These are phyloP conservation scores for Zoysia matrella DNA, from an alignment of 202 grass and related monocot species.

Conservation along the genomic window DNA sequence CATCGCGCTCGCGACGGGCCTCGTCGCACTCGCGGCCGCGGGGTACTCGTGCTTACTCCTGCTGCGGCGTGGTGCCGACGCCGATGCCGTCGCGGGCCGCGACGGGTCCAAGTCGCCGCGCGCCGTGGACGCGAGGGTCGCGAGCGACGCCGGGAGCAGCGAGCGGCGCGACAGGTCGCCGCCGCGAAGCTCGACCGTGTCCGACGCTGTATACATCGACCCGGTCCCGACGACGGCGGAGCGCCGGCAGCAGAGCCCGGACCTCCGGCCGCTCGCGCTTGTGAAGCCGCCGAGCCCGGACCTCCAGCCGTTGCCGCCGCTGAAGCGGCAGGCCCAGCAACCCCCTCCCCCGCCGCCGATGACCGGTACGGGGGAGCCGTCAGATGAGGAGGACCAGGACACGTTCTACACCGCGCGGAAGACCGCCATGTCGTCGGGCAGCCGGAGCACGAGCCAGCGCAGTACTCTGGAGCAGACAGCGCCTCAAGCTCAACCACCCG, in stretches of 20 bases:
- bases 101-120: conserved; percentile 9
- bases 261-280: conserved; percentile 56
- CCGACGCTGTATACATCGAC: conserved; percentile 56
- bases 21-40: conserved; percentile 47
- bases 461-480: conserved; percentile 49
- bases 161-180: conserved; percentile 45
- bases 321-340: conserved; percentile 32
- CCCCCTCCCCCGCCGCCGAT: conserved; percentile 28
- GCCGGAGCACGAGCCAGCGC: conserved; percentile 60
- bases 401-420: conserved; percentile 30
- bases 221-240: conserved; percentile 51
- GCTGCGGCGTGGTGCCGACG: background rate
- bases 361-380: background rate
- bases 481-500: background rate
- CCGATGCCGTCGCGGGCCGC: background rate
- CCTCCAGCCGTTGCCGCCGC: conserved; percentile 62
- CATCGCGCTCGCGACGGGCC: conserved; percentile 56
- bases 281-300: conserved; percentile 57
- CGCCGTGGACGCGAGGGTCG: conserved; percentile 15
- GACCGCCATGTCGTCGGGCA: conserved; percentile 20
- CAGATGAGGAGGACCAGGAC: background rate
- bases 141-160: conserved; percentile 51
- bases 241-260: conserved; percentile 40
- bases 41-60: conserved; percentile 68
- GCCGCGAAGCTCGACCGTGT: conserved; percentile 56